Evolutionary conservation across 2,329 filamentous ascomycete genomes (phyloP), one percentile per base, ranked within the genome.

Genomic region (Xylariaceae sp.): DNA sequence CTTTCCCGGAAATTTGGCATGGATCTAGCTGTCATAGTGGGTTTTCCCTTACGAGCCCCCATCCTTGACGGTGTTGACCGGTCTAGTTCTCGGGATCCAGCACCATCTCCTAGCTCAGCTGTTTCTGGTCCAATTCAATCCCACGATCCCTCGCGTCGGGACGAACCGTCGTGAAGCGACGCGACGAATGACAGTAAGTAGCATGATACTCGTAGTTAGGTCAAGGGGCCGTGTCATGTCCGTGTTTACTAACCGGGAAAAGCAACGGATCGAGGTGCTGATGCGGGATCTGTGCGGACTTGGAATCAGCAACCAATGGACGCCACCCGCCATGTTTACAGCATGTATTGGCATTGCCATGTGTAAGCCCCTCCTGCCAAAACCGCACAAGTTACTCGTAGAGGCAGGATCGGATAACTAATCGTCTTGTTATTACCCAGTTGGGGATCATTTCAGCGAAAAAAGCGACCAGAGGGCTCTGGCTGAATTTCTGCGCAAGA

Each of bases 1-100:
- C 77, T 0, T 87, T 87, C 63, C 84, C 84, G 0, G 78, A 83
- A 53, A 75, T 86, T 1, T 82, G 81, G 74, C 82, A 84, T 66
- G 73, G 82, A 10, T 80, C 78, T 49, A 80, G 81, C 59, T 83
- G 80, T 62, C 79, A 84, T 65, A 74, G 79, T 80, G 75, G 69
- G 57, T 30, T 58, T 34, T 39, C 8, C 48, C 55, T 50, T 18
- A 13, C 13, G 2, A 55, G 17, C 44, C 17, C 37, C 44, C 45
- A 30, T 37, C 15, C 17, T 34, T n/a, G 30, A 47, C 13, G 11
- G n/a, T 48, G 50, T 53, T 59, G 13, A 57, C 59, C 48, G 15
- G 53, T 53, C 10, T 51, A 82, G 82, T 84, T 4, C 82, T 83
- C 7, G 85, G 83, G 0, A 74, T 83, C 13, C 83, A 85, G 56